Evolutionary conservation across 768 basidiomycete species (phyloP), one percentile per base, ranked within the genome.

Genomic region (Rhizopogon vulgaris): DNA sequence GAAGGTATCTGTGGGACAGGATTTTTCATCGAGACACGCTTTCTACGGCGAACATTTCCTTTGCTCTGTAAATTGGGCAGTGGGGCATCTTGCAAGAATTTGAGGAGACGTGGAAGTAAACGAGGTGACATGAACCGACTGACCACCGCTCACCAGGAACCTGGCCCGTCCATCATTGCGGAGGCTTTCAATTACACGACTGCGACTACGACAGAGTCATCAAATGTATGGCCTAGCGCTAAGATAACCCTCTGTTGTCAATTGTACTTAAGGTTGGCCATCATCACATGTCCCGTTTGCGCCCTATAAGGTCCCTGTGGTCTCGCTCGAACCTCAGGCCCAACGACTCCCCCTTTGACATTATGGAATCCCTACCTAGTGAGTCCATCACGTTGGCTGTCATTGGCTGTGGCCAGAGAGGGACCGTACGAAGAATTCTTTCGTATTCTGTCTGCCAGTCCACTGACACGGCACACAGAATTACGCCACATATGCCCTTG

Each of bases 341-440:
- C 38, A 69, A 62, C 56, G 59, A 41, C 18, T 47, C 53, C 22
- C 54, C 51, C 22, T 43, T 42, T 42, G 30, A 3, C n/a, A 69
- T 60, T 59, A 51, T 32, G 52, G 41, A 6, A 22, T 38, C 52
- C 30, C 38, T 40, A 17, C 25, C 52, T 14, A 53, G 24, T 11
- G 49, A 67, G 17, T 79, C 83, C 10, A 70, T 92, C 41, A 92
- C 88, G 0, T 58, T 94, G 34, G 90, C 82, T 12, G 71, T 94
- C 54, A 67, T 94, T 30, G 92, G 92, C 17, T 90, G 89, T 59
- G 92, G 92, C 6, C 83, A 88, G 63, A 82, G 92, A 51, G 92
- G 91, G 48, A 77, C 75, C 71, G 90, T 90, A 55, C 34, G 69
- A 55, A 25, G 25, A n/a, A 38, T 25, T 7, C 3, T 38, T 1